Evolutionary conservation across 2,329 filamentous ascomycete genomes (phyloP).

Genomic region (Sporothrix brasiliensis): DNA sequence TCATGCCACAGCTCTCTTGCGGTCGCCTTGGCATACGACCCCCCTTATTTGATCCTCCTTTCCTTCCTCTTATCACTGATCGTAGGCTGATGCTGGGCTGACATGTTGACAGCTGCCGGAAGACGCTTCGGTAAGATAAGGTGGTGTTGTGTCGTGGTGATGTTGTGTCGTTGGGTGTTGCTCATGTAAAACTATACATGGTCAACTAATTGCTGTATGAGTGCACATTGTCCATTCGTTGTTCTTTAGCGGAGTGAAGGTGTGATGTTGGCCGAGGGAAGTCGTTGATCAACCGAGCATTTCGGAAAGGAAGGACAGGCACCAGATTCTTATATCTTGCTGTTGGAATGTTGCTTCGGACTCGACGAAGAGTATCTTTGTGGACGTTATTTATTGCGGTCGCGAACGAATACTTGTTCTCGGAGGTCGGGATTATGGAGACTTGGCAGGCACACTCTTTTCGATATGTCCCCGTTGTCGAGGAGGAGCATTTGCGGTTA

Average conservation of each 20-base stretch:
- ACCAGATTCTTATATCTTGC: conserved; percentile 14
- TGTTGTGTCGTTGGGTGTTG: neutral
- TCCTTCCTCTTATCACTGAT: neutral
- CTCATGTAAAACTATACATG: neutral
- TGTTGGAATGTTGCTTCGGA: neutral
- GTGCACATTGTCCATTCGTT: neutral
- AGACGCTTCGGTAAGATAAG: neutral
- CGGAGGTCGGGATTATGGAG: conserved; percentile 10
- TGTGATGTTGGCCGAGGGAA: neutral
- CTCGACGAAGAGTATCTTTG: neutral
- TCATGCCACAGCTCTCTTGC: conserved; percentile 26
- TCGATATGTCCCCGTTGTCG: neutral
- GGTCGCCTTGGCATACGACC: neutral
- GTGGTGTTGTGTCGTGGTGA: neutral
- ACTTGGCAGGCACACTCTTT: conserved; percentile 20
- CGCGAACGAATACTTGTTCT: conserved; percentile 3
- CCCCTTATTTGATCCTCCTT: neutral
- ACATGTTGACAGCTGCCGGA: neutral
- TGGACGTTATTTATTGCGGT: conserved; percentile 3
- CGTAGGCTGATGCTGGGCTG: neutral
- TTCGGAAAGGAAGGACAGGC: neutral
- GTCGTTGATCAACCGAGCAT: neutral
- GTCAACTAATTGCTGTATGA: neutral
- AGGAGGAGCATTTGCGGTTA: neutral
- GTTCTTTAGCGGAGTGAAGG: neutral